Conservation (phyloP, 2,329 filamentous ascomycete species). For the Botrytis elliptica region DNA sequence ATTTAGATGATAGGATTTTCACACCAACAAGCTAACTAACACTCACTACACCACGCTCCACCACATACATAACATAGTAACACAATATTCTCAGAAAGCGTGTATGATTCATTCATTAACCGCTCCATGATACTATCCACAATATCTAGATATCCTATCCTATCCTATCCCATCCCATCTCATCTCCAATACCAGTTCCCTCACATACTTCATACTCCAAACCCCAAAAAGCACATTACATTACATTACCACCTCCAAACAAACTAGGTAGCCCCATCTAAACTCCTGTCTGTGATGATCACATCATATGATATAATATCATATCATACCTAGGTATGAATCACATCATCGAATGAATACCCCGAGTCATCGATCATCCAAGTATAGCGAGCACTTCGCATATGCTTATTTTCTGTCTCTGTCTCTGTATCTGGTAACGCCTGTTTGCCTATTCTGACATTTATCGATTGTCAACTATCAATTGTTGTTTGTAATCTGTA, state of each 20-base stretch:
- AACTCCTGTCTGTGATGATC: neutral
- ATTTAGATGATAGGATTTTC: neutral
- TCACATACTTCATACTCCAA: neutral
- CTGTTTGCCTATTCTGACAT: neutral
- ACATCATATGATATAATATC: no score
- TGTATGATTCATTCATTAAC: neutral
- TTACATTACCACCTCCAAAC: neutral
- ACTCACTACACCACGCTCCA: neutral
- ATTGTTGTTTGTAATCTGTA: neutral
- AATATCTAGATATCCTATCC: neutral
- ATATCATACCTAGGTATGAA: neutral
- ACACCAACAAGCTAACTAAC: neutral
- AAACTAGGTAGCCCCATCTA: no score
- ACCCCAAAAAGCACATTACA: neutral
- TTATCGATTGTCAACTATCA: slow-evolving; percentile 29
- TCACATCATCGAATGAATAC: neutral
- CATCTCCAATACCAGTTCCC: neutral
- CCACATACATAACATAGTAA: neutral
- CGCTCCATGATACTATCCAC: neutral
- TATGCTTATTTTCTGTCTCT: slow-evolving; percentile 28
- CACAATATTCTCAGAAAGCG: neutral
- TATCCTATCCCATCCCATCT: neutral
- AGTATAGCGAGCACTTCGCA: slow-evolving; percentile 40
- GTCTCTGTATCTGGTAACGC: slow-evolving; percentile 20
- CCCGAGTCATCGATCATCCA: neutral